These are phyloP conservation scores for Entomophthora muscae DNA, from an alignment of 371 early-diverging fungal genomes.

Conservation along the genomic window DNA sequence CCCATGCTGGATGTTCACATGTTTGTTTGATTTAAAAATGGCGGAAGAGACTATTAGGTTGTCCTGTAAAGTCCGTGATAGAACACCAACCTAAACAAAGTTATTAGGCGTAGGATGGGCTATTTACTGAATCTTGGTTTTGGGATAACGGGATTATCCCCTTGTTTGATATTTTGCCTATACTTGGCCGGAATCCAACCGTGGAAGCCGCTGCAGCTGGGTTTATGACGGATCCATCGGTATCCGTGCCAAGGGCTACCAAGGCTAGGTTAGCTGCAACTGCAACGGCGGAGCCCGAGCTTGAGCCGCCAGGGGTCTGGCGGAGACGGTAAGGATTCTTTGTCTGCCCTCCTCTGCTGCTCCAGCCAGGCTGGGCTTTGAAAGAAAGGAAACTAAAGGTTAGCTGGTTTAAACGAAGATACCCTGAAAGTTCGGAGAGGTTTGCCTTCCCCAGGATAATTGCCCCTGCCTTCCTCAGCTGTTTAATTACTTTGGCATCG, in stretches of 20 bases:
- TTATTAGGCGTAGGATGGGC: not conserved
- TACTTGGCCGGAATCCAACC: constrained; percentile 80
- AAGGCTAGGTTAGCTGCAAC: constrained; percentile 58
- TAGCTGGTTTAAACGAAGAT: not conserved
- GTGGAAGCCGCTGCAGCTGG: constrained; percentile 87
- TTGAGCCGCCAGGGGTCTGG: constrained; percentile 9
- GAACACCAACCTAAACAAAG: not conserved
- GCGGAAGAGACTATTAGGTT: not conserved
- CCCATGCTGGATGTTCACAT: not conserved
- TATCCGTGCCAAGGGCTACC: constrained; percentile 74
- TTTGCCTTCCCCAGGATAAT: constrained; percentile 65
- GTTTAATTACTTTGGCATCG: constrained; percentile 51
- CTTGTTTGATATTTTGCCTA: constrained; percentile 67
- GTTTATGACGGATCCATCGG: constrained; percentile 81
- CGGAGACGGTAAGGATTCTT: constrained; percentile 9
- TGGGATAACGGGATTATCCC: constrained; percentile 75
- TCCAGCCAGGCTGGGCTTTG: constrained; percentile 9
- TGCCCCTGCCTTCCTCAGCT: constrained; percentile 46
- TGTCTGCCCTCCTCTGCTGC: constrained; percentile 12
- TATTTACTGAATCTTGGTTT: constrained; percentile 59
- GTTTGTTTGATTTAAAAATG: not conserved
- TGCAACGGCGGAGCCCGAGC: constrained; percentile 70
- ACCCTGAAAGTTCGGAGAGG: constrained; percentile 79
- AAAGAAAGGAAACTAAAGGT: not conserved
- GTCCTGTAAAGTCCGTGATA: not conserved